Percentiles rank a stretch among this genome's conserved stretches.
Evolutionary conservation across 2,329 filamentous ascomycete species (phyloP).

Genomic region (Sordariomycetes sp.): DNA sequence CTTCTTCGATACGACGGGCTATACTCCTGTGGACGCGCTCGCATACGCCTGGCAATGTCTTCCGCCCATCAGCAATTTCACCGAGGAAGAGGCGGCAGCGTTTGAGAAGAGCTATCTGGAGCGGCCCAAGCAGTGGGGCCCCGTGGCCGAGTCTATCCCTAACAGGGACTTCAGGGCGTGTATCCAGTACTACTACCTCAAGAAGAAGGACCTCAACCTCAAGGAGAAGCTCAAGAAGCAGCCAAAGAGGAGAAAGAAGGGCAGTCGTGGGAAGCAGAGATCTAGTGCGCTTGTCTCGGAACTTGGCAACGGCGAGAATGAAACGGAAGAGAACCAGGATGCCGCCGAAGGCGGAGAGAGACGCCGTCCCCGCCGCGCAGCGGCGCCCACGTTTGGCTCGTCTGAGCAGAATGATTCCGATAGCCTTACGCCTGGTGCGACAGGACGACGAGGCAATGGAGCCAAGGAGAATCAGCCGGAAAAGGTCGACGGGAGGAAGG

Average conservation of each 20-base stretch:
- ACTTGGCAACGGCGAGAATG: slow-evolving; percentile 45
- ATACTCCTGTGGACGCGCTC: slow-evolving; percentile 50
- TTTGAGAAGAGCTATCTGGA: slow-evolving; percentile 68
- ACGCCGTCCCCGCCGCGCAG: slow-evolving; percentile 47
- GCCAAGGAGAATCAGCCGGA: slow-evolving; percentile 36
- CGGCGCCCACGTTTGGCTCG: slow-evolving; percentile 55
- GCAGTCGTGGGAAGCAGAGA: slow-evolving; percentile 41
- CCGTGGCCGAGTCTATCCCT: slow-evolving; percentile 54
- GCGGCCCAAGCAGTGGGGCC: slow-evolving; percentile 71
- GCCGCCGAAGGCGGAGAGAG: slow-evolving; percentile 46
- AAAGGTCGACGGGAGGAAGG: slow-evolving; percentile 17
- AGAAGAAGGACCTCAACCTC: slow-evolving; percentile 61
- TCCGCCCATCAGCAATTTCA: slow-evolving; percentile 63
- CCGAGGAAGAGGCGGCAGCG: slow-evolving; percentile 50
- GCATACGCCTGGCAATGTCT: slow-evolving; percentile 60
- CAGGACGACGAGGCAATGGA: slow-evolving; percentile 29
- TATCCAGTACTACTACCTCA: slow-evolving; percentile 78
- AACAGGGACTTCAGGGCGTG: slow-evolving; percentile 63
- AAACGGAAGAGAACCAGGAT: slow-evolving; percentile 40
- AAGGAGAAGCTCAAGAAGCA: slow-evolving; percentile 63
- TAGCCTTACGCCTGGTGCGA: slow-evolving; percentile 40
- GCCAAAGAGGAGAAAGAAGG: slow-evolving; percentile 44
- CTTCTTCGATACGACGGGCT: slow-evolving; percentile 54
- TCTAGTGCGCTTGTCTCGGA: slow-evolving; percentile 55
- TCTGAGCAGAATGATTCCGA: slow-evolving; percentile 52